These are phyloP conservation scores for Candida taoyuanica DNA, from an alignment of 805 yeast genomes.

Conservation along the genomic window DNA sequence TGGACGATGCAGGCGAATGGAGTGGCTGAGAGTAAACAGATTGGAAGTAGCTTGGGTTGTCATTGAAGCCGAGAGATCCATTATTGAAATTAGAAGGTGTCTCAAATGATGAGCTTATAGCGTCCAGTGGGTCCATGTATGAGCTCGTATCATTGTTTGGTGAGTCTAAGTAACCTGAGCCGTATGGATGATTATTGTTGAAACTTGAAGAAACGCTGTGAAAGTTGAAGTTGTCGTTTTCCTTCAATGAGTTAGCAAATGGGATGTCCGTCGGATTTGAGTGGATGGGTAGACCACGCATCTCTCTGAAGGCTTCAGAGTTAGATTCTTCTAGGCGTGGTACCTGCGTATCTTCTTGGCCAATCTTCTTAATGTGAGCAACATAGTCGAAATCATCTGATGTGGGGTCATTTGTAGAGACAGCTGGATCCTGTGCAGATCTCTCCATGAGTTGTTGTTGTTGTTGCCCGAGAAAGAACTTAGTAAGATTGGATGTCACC, in stretches of 20 bases:
- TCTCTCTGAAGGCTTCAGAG: conserved; percentile 4
- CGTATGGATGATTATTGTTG: conserved; percentile 12
- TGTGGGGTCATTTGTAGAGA: conserved; percentile 35
- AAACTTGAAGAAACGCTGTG: conserved; percentile 12
- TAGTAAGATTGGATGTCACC: conserved; percentile 25
- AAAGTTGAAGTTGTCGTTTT: conserved; percentile 5
- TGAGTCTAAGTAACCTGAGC: conserved; percentile 23
- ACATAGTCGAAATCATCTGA: conserved; percentile 59
- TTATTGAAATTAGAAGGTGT: conserved; percentile 23
- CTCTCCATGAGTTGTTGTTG: conserved; percentile 2
- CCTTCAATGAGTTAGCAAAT: conserved; percentile 1
- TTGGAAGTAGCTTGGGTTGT: conserved; percentile 18
- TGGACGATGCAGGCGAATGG: conserved; percentile 24
- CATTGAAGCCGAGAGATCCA: conserved; percentile 17
- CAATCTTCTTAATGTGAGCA: conserved; percentile 57
- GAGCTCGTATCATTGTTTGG: conserved; percentile 23
- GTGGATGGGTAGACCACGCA: conserved; percentile 16
- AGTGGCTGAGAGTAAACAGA: conserved; percentile 15
- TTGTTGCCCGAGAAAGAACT: conserved; percentile 18
- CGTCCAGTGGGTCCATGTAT: conserved; percentile 26
- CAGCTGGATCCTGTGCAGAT: background rate
- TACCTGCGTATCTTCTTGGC: conserved; percentile 32
- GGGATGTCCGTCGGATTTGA: conserved; percentile 5
- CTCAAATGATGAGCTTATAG: conserved; percentile 24
- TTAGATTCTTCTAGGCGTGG: conserved; percentile 1